These are phyloP conservation scores for Hanseniaspora uvarum DNA, from an alignment of 1,139 yeast species.

Conservation along the genomic window DNA sequence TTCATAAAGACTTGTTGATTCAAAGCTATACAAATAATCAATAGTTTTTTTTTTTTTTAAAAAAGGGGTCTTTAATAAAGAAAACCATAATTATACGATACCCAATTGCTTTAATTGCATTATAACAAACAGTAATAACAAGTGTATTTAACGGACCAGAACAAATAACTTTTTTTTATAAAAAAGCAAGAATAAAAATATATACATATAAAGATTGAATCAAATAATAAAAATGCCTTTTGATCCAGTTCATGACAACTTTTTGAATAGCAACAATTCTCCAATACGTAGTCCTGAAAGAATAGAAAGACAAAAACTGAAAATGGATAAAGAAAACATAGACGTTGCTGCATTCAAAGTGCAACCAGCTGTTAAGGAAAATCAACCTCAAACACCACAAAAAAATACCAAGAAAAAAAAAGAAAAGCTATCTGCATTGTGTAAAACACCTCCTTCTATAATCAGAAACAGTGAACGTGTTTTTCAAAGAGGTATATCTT, in stretches of 20 bases:
- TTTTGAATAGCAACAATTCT: slow-evolving; percentile 15
- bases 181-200: background rate
- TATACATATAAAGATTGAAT: background rate
- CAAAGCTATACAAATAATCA: background rate
- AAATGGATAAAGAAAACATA: slow-evolving; percentile 8
- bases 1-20: background rate
- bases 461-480: slow-evolving; percentile 85
- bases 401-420: slow-evolving; percentile 51
- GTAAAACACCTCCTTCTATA: slow-evolving; percentile 90
- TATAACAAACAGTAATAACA: background rate
- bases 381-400: slow-evolving; percentile 22
- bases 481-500: slow-evolving; percentile 77
- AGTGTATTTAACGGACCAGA: background rate
- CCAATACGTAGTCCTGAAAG: slow-evolving; percentile 16
- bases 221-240: slow-evolving; percentile 9
- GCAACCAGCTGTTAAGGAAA: background rate
- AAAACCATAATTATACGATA: too few species aligned
- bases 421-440: slow-evolving; percentile 75
- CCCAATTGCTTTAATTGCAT: too few species aligned
- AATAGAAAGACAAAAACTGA: slow-evolving; percentile 5
- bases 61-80: background rate
- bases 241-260: slow-evolving; percentile 14
- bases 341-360: background rate
- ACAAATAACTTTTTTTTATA: background rate
- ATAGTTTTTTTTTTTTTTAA: background rate